Evolutionary conservation across 306 rosid species (phyloP), one percentile per base, ranked within the genome.

Genomic region (Prinsepia uniflora): DNA sequence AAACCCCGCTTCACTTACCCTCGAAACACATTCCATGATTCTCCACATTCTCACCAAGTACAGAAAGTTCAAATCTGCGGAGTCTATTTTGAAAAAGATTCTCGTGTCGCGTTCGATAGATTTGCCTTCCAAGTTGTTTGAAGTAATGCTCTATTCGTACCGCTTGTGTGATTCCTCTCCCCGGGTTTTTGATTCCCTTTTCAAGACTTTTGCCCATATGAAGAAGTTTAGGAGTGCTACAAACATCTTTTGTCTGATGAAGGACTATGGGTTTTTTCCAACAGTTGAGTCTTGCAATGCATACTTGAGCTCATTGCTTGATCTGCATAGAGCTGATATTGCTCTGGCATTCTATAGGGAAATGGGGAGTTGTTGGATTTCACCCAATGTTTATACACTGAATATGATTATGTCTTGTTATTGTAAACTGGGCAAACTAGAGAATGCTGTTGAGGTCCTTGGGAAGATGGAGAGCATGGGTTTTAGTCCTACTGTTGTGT

Each of bases 201-300:
- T 90, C 89, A 90, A 86, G 79, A 85, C 94, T n/a, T 80, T 74
- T 60, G 96, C 96, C 0, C 93, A 84, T 46, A 39, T 84, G 88
- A 85, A 79, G 70, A 92, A 84, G 71, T 78, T 85, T 13, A 81
- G 96, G 67, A 50, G 70, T 47, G 92, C 92, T 49, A 84, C 90
- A 13, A 79, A 87, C 45, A 84, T 76, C 3, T 93, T 88, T 34
- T 39, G 73, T 49, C 74, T 44, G 47, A 93, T 93, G 96, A 90
- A 88, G 78, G 89, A 84, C 19, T 80, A 88, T 56, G 98, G 96
- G 4, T 86, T 88, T 69, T 84, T 78, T 50, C 98, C 94, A 0
- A 77, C 85, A 22, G 77, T 90, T 10, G 89, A 83, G 60, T 93
- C 92, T 10, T 93, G 96, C 76, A 93, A 87, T 71, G 94, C 92